phyloP scores from a whole-genome alignment of 164 flowering plant species.

The Liquidambar formosana region DNA sequence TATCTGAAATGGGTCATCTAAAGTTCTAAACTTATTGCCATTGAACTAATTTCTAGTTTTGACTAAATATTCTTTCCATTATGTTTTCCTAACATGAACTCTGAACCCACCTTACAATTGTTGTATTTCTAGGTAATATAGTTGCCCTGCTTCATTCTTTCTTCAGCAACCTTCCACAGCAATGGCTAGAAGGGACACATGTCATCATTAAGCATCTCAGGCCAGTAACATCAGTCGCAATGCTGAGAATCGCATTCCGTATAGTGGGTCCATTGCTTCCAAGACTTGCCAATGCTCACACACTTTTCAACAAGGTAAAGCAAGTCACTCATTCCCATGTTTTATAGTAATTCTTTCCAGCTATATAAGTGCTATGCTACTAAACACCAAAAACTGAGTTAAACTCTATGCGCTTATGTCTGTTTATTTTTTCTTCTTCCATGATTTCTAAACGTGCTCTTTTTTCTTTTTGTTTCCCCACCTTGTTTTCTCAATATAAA shows the following conservation, averaged over 20 bases:
- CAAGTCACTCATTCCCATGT: slow-evolving; percentile 2
- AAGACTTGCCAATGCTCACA: slow-evolving; percentile 77
- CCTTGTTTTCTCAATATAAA: no score
- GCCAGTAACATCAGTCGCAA: slow-evolving; percentile 90
- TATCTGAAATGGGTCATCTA: background rate
- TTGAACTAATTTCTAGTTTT: background rate
- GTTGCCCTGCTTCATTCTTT: slow-evolving; percentile 90
- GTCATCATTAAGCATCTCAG: slow-evolving; percentile 74
- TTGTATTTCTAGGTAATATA: slow-evolving; percentile 60
- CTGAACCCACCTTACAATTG: slow-evolving; percentile 10
- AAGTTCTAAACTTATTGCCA: no score
- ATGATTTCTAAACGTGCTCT: no score
- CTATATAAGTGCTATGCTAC: no score
- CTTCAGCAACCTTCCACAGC: slow-evolving; percentile 94
- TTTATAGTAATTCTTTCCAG: background rate
- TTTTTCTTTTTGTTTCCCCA: no score
- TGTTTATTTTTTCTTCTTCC: no score
- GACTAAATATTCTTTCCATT: no score
- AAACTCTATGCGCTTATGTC: background rate
- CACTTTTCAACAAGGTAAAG: slow-evolving; percentile 81
- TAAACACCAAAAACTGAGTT: background rate
- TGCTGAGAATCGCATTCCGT: slow-evolving; percentile 90
- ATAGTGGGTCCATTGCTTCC: slow-evolving; percentile 97
- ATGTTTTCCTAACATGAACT: slow-evolving; percentile 1
- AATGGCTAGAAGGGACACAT: slow-evolving; percentile 94